Base-by-base conservation (phyloP, 2,329 filamentous ascomycete genomes). In the Claviceps lovelessii region DNA sequence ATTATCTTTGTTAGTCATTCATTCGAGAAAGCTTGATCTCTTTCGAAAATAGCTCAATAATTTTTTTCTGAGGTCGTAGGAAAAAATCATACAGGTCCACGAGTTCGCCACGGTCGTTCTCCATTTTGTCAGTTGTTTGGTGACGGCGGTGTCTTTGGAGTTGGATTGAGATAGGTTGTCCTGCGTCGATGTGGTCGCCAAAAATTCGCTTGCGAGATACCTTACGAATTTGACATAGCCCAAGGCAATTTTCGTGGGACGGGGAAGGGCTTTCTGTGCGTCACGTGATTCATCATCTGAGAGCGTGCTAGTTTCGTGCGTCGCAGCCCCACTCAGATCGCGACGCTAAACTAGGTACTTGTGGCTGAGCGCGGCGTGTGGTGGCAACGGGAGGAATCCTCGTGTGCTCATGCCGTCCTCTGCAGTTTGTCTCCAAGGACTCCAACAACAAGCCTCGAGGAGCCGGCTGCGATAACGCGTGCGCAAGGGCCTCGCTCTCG, bases 31-130 rank as follows among this genome's bases (percentile, higher is more conserved):
- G 10, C 33, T 47, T 58, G 49, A 51, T 3, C 29, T 2, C 29
- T 46, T 11, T 46, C 11, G 23, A 28, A 13, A 15, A 46, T 28
- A 46, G 28, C 45, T 46, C 50, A 51, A 49, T 13, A 4, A 2
- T 41, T 41, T 5, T 41, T 41, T 17, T 41, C 17, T 47, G 13
- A 9, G 9, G 33, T 35, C 2, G n/a, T 11, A 4, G 47, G 33
- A 5, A 17, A n/a, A 17, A 57, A 64, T 76, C 85, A 77, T 85
- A 95, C 89, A 95, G 90, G 80, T 97, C 91, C 76, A 97, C 93
- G 79, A 96, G 90, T 78, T 97, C 90, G 80, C 91, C 91, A 80
- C 90, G 90, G 82, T 97, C 93, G 90, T 98, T 98, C 84, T 98
- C 93, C 93, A 97, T 98, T 78, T 82, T 90, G 72, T 70, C 75